Percentiles rank a stretch among this genome's conserved stretches.
Conservation (phyloP, 2,329 filamentous ascomycete species). For the Westerdykella ornata region DNA sequence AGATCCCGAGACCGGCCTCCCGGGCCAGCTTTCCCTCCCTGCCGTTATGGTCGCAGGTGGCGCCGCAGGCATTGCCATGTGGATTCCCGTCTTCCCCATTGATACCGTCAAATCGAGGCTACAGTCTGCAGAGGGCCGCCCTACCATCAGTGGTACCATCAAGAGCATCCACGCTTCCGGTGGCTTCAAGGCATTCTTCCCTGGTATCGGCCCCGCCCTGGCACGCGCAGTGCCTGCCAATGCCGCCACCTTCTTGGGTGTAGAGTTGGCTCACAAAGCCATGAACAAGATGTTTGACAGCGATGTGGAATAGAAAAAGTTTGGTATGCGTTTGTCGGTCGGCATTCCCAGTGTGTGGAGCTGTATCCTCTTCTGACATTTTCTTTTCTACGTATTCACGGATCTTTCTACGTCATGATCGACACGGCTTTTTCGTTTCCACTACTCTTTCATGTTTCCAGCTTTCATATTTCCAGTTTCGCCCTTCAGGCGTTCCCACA, state of each 20-base stretch:
- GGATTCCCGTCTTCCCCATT: constrained; percentile 96
- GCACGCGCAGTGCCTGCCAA: constrained; percentile 92
- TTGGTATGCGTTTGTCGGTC: no score
- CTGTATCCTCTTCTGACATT: no score
- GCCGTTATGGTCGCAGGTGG: constrained; percentile 84
- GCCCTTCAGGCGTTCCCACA: no score
- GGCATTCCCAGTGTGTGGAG: no score
- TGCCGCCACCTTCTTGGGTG: constrained; percentile 85
- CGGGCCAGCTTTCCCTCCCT: constrained; percentile 70
- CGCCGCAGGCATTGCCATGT: constrained; percentile 93
- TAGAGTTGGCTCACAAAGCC: constrained; percentile 74
- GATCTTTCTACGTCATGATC: no score
- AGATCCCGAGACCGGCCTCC: constrained; percentile 62
- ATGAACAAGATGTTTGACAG: constrained; percentile 67
- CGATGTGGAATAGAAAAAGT: constrained; percentile 23
- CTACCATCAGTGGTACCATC: constrained; percentile 73
- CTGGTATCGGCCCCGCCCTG: constrained; percentile 87
- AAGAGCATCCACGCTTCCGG: constrained; percentile 75
- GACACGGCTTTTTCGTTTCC: no score
- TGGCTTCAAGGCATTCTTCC: constrained; percentile 90
- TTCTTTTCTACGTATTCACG: no score
- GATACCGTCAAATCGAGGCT: constrained; percentile 93
- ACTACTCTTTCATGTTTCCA: no score
- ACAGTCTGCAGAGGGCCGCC: constrained; percentile 82
- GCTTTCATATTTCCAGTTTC: no score